Evolutionary conservation across 306 rosid species (phyloP).

Genomic region (Luffa acutangula): DNA sequence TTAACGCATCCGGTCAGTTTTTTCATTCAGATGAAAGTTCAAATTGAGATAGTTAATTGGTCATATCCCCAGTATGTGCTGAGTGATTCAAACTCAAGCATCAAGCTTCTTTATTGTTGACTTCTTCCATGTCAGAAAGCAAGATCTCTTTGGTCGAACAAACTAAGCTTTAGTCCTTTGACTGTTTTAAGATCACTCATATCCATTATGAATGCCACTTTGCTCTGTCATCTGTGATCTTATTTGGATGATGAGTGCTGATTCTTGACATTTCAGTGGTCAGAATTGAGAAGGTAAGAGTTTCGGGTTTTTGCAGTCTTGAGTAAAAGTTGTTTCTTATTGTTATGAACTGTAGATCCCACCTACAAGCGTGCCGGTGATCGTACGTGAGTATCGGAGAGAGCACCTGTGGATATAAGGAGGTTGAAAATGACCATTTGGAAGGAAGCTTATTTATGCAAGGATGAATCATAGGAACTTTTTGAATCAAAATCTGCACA

Average conservation of each 20-base stretch:
- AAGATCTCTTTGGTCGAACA: background rate
- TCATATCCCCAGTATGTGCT: background rate
- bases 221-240: background rate
- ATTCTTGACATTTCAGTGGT: background rate
- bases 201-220: background rate
- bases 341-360: constrained; percentile 46
- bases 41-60: background rate
- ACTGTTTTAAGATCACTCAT: background rate
- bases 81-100: background rate
- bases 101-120: background rate
- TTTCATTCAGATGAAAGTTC: background rate
- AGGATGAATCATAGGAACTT: background rate
- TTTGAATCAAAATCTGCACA: background rate
- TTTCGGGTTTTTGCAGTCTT: background rate
- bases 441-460: background rate
- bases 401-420: constrained; percentile 35
- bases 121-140: background rate
- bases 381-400: constrained; percentile 70
- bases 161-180: background rate
- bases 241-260: background rate
- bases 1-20: background rate
- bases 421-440: background rate
- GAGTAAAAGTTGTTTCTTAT: background rate
- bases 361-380: constrained; percentile 75
- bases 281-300: background rate